These are phyloP conservation scores for Marasmius tenuissimus DNA, from an alignment of 1,284 basidiomycete genomes.

Conservation along the genomic window DNA sequence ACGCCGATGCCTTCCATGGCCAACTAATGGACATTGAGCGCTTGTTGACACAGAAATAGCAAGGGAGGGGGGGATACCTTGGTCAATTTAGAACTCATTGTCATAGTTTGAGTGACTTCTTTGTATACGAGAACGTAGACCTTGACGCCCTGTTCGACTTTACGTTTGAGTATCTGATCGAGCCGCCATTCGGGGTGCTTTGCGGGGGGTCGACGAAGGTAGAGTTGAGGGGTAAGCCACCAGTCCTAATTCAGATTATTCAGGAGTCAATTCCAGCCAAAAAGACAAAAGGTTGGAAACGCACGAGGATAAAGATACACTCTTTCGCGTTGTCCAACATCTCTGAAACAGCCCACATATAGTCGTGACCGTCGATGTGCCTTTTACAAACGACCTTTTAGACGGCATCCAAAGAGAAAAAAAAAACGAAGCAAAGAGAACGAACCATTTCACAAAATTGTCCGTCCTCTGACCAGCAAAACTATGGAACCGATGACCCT, in stretches of 20 bases:
- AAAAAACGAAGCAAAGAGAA: too few relatives aligned
- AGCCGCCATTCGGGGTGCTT: conserved; percentile 83
- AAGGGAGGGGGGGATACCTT: conserved; percentile 47
- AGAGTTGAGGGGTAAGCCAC: conserved; percentile 92
- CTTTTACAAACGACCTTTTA: conserved; percentile 31
- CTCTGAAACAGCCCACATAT: conserved; percentile 92
- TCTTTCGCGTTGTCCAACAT: conserved; percentile 77
- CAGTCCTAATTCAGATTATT: conserved; percentile 61
- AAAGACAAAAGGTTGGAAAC: conserved; percentile 13
- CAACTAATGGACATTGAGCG: conserved; percentile 32
- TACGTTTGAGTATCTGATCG: conserved; percentile 80
- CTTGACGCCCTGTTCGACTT: conserved; percentile 89
- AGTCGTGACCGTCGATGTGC: conserved; percentile 91
- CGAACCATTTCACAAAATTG: conserved; percentile 85
- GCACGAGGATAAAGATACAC: conserved; percentile 76
- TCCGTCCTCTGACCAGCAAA: conserved; percentile 73
- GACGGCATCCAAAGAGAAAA: too few relatives aligned
- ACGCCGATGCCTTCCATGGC: conserved; percentile 84
- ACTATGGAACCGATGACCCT: conserved; percentile 79
- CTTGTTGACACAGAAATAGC: neutral
- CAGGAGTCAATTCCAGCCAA: neutral
- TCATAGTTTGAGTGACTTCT: conserved; percentile 90
- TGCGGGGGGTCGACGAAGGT: conserved; percentile 87
- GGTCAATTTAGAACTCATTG: conserved; percentile 82
- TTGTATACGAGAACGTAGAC: conserved; percentile 90